These are phyloP conservation scores for Saxophila tyrrhenica DNA, from an alignment of 495 filamentous ascomycete species.

Conservation along the genomic window DNA sequence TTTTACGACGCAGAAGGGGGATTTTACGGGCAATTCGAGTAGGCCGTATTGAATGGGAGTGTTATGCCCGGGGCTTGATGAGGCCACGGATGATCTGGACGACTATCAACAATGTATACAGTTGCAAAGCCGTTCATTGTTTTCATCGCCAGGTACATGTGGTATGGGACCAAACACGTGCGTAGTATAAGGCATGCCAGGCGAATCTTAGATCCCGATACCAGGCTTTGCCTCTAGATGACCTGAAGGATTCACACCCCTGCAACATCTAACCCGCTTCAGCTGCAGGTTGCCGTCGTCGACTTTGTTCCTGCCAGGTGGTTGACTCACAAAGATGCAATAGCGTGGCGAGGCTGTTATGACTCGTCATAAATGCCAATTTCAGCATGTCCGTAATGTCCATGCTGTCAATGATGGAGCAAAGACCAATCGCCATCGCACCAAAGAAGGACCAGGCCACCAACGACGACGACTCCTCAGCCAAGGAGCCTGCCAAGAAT, in stretches of 20 bases:
- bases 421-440: not conserved
- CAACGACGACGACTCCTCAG: not conserved
- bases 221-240: too few relatives aligned
- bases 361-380: too few relatives aligned
- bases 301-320: not conserved
- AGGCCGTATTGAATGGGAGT: not conserved
- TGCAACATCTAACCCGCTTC: too few relatives aligned
- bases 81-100: not conserved
- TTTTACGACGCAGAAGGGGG: slow-evolving; percentile 9
- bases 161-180: too few relatives aligned
- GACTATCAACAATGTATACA: too few relatives aligned
- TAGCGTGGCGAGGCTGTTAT: too few relatives aligned
- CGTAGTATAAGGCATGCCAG: too few relatives aligned
- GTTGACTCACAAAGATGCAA: too few relatives aligned
- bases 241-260: too few relatives aligned
- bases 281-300: not conserved
- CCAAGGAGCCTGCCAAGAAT: not conserved
- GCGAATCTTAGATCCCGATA: too few relatives aligned
- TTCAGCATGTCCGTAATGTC: not conserved
- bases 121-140: too few relatives aligned
- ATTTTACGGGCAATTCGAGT: not conserved
- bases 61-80: not conserved
- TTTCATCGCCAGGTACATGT: too few relatives aligned
- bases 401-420: not conserved
- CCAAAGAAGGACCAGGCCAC: not conserved